Base-by-base conservation (phyloP, 306 rosid genomes). In the Betula pendula region DNA sequence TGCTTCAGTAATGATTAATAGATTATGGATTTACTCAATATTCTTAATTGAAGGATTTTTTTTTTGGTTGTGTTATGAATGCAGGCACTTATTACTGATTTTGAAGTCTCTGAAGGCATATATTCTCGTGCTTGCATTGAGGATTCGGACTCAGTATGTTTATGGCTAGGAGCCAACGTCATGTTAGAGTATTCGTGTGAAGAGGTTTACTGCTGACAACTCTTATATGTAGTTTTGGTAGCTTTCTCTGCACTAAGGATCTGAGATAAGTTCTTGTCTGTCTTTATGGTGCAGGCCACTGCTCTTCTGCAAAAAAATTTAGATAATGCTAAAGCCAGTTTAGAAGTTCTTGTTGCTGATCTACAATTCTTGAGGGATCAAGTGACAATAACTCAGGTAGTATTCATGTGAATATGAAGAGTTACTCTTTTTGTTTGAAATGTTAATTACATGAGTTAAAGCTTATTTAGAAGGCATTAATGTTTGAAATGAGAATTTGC, bases 341-440 rank as follows among this genome's bases (percentile, higher is more conserved):
- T 90, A 77, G 93, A 89, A 81, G 97, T 89, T 78, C 96, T 94
- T 40, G 70, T 89, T 80, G 90, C 88, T 65, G 94, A 94, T 89
- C 93, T 94, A 62, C 91, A 89, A 71, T 94, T 92, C 85, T 79
- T 94, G 86, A 90, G 98, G 85, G 98, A 94, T 76, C 98, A 94
- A 77, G 94, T 90, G 70, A 94, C 98, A 79, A 88, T 91, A 70
- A 90, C 98, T 74, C 97, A 91, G 93, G 98, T 91, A 88, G 65
- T 73, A 27, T 86, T 75, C 38, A 58, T 65, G 33, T 49, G 51
- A 63, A 44, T 69, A 15, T 19, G 17, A 73, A 68, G 45, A 22
- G 14, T 22, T 68, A 59, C 43, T 63, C 74, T 73, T 9, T 43
- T 38, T 55, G 38, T 33, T 27, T 19, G 66, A 17, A 8, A 7